A percentile compares a stretch with the other conserved stretches of the same genome.
Conservation (phyloP, 495 filamentous ascomycete species). For the Monascus purpureus region DNA sequence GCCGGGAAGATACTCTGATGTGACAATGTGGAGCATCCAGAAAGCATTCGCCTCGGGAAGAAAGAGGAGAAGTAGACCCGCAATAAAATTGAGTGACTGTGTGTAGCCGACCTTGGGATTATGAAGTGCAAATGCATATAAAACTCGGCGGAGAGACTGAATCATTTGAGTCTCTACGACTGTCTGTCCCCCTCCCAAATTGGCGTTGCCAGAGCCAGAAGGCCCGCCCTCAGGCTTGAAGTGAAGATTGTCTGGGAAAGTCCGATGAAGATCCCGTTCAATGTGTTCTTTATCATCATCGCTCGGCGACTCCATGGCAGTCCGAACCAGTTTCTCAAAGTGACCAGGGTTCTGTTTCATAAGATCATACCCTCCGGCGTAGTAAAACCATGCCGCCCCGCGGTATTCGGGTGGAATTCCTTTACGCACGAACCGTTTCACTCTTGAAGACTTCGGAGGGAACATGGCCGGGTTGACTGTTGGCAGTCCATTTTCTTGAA, state of each 20-base stretch:
- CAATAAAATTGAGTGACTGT: slow-evolving; percentile 92
- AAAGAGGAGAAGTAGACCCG: slow-evolving; percentile 89
- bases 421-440: slow-evolving; percentile 83
- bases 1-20: slow-evolving; percentile 72
- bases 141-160: slow-evolving; percentile 63
- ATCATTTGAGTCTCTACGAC: slow-evolving; percentile 63
- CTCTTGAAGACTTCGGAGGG: slow-evolving; percentile 62
- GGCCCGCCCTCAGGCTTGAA: slow-evolving; percentile 58
- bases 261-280: slow-evolving; percentile 86
- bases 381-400: slow-evolving; percentile 93
- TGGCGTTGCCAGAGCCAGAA: slow-evolving; percentile 12
- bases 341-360: slow-evolving; percentile 57
- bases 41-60: slow-evolving; percentile 85
- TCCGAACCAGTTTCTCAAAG: slow-evolving; percentile 54
- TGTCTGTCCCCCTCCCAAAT: slow-evolving; percentile 17
- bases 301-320: slow-evolving; percentile 45
- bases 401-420: slow-evolving; percentile 91
- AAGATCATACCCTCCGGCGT: slow-evolving; percentile 75
- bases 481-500: slow-evolving; percentile 62
- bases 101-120: slow-evolving; percentile 89
- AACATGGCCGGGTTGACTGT: slow-evolving; percentile 61
- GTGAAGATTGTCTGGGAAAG: slow-evolving; percentile 86
- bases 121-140: slow-evolving; percentile 80
- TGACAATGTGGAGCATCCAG: slow-evolving; percentile 89
- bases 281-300: slow-evolving; percentile 77